Conservation (phyloP, 306 rosid genomes). For the Cercis canadensis region DNA sequence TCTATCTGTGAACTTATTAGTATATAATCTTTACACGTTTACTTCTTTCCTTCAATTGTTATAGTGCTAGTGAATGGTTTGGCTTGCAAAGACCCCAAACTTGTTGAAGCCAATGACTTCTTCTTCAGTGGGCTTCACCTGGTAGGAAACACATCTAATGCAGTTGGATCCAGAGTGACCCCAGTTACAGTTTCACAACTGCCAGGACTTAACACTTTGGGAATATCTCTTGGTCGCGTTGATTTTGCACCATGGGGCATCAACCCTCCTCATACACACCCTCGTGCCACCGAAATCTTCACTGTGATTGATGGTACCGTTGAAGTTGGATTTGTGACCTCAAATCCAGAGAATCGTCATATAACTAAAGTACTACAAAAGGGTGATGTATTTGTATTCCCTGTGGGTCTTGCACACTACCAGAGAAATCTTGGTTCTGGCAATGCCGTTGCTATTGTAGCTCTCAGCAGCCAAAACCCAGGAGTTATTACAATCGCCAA, state of each 20-base stretch:
- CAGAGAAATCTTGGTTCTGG: too few species aligned
- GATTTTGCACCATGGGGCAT: neutral
- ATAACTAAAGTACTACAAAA: too few species aligned
- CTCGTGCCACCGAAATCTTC: neutral
- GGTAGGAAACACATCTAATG: neutral
- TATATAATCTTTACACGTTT: too few species aligned
- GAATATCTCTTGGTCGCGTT: neutral
- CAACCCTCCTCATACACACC: neutral
- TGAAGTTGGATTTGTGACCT: too few species aligned
- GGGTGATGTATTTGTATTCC: too few species aligned
- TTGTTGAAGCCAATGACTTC: neutral
- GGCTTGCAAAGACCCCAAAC: neutral
- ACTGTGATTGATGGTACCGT: too few species aligned
- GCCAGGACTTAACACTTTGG: neutral
- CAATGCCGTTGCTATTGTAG: too few species aligned
- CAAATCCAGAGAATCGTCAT: too few species aligned
- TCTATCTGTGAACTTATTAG: too few species aligned
- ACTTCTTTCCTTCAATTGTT: too few species aligned
- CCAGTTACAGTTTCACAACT: neutral
- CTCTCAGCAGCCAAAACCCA: neutral
- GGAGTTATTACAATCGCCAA: neutral
- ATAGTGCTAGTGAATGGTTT: neutral
- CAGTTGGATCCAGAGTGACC: neutral
- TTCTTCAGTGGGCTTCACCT: slow-evolving; percentile 11
- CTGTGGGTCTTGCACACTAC: too few species aligned